Evolutionary conservation across 1,284 basidiomycete genomes (phyloP).

Genomic region (Ustilago vetiveriae): DNA sequence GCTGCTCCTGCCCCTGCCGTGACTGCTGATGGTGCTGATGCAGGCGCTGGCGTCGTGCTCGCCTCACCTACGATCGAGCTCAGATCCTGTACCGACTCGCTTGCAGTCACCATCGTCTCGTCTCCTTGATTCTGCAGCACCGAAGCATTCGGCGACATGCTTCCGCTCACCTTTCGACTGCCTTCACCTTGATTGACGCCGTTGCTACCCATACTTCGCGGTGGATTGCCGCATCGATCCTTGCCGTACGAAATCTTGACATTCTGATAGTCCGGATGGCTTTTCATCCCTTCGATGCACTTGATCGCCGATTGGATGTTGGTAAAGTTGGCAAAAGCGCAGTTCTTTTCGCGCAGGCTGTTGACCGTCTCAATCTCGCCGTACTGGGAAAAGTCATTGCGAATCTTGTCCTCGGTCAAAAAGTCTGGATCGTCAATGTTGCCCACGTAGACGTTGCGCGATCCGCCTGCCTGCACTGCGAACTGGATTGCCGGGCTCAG

Average conservation of each 20-base stretch:
- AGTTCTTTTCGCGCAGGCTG: slow-evolving; percentile 64
- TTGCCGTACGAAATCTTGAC: slow-evolving; percentile 65
- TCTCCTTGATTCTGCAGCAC: slow-evolving; percentile 25
- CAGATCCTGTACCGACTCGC: slow-evolving; percentile 46
- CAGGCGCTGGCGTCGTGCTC: slow-evolving; percentile 1
- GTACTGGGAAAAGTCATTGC: slow-evolving; percentile 61
- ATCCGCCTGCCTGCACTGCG: slow-evolving; percentile 65
- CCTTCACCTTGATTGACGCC: slow-evolving; percentile 12
- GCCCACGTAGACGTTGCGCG: slow-evolving; percentile 66
- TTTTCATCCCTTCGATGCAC: slow-evolving; percentile 66
- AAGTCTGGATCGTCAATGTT: slow-evolving; percentile 63
- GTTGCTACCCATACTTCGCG: slow-evolving; percentile 45
- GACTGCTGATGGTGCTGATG: background rate
- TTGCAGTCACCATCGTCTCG: slow-evolving; percentile 51
- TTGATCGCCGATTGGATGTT: slow-evolving; percentile 67
- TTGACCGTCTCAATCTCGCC: slow-evolving; percentile 66
- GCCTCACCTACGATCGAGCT: slow-evolving; percentile 14
- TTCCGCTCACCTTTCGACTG: slow-evolving; percentile 31
- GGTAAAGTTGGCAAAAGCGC: slow-evolving; percentile 66
- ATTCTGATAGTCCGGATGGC: slow-evolving; percentile 61
- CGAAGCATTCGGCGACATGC: slow-evolving; percentile 32
- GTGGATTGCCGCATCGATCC: slow-evolving; percentile 64
- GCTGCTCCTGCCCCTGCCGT: too few species aligned
- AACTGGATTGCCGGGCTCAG: slow-evolving; percentile 64
- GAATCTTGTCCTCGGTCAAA: slow-evolving; percentile 62